These are phyloP conservation scores for Xylariomycetidae sp. DNA, from an alignment of 2,329 filamentous ascomycete species.

Conservation along the genomic window DNA sequence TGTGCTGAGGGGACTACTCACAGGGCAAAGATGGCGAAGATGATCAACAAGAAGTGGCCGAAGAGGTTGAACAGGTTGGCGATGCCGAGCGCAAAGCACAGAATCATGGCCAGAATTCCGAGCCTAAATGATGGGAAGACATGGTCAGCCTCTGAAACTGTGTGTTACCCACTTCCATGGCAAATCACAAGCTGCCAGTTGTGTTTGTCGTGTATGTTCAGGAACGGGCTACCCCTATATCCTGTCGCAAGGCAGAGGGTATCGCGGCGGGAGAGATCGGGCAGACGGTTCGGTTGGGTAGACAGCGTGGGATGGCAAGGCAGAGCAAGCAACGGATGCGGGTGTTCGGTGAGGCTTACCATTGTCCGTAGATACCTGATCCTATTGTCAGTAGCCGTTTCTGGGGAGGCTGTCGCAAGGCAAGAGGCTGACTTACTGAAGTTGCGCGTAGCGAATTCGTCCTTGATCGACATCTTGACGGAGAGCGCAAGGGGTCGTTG, in stretches of 20 bases:
- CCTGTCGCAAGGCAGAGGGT: too few relatives aligned
- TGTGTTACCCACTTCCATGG: too few relatives aligned
- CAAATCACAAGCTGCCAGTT: too few relatives aligned
- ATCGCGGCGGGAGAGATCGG: too few relatives aligned
- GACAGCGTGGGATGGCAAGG: too few relatives aligned
- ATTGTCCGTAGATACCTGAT: conserved; percentile 69
- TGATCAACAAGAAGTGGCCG: conserved; percentile 38
- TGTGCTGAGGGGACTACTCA: conserved; percentile 30
- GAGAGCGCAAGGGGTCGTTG: conserved; percentile 4
- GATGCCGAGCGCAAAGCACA: conserved; percentile 64
- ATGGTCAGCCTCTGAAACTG: too few relatives aligned
- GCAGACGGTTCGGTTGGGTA: too few relatives aligned
- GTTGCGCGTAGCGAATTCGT: conserved; percentile 67
- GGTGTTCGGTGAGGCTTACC: conserved; percentile 42
- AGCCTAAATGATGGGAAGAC: conserved; percentile 40
- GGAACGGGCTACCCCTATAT: conserved; percentile 3
- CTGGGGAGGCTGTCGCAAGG: conserved; percentile 6
- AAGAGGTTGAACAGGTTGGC: conserved; percentile 58
- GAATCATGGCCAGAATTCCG: conserved; percentile 63
- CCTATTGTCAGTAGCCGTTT: conserved; percentile 28
- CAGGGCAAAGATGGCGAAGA: conserved; percentile 49
- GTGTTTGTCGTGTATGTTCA: too few relatives aligned
- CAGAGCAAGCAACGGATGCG: too few relatives aligned
- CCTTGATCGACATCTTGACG: conserved; percentile 61
- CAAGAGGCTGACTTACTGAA: conserved; percentile 54